Base-by-base conservation (phyloP, 805 yeast genomes). In the Candida nemodendra region DNA sequence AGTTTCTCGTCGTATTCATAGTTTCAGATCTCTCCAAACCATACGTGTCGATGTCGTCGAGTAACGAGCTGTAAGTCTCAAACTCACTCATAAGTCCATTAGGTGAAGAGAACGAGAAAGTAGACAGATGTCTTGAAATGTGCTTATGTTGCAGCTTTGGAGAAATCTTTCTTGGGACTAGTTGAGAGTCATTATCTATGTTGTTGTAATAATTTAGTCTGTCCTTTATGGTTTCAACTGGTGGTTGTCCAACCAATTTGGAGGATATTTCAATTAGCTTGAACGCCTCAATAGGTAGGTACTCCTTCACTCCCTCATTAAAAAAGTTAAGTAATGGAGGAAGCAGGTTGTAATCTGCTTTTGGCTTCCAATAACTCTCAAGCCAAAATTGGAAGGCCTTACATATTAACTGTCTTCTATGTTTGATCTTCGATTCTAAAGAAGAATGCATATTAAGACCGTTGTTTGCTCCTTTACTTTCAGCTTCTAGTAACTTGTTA, bases 281-380 rank as follows among this genome's bases (percentile, higher is more conserved):
- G 60, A 77, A 75, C 3, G 84, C 68, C 47, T 84, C 91, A 15
- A 80, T 61, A 1, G 93, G 95, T 36, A 84, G 62, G 40, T 59
- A 68, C 9, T 59, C 53, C n/a, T 76, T 68, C n/a, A 80, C 69
- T 11, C 81, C 88, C 59, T 85, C 95, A 57, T 84, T 85, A 54
- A 86, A 81, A 55, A 88, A 84, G 53, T 84, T 84, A 30, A 84
- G 72, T 52, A 88, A 64, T 0, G 87, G 81, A 9, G 93, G 78
- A 31, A 89, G 63, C 27, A 81, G 65, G 18, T 60, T 62, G 44
- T 74, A 75, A 57, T 89, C 95, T 5, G 61, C 38, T 29, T 72
- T 69, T 32, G 74, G 76, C 45, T 80, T 77, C 96, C 96, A 91
- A 57, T 84, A 89, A 35, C 93, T 81, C 59, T 88, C 95, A 59